A percentile compares a stretch with the other conserved stretches of the same genome.
Conservation (phyloP, 2,329 filamentous ascomycete genomes). For the Acrocalymma vagum region DNA sequence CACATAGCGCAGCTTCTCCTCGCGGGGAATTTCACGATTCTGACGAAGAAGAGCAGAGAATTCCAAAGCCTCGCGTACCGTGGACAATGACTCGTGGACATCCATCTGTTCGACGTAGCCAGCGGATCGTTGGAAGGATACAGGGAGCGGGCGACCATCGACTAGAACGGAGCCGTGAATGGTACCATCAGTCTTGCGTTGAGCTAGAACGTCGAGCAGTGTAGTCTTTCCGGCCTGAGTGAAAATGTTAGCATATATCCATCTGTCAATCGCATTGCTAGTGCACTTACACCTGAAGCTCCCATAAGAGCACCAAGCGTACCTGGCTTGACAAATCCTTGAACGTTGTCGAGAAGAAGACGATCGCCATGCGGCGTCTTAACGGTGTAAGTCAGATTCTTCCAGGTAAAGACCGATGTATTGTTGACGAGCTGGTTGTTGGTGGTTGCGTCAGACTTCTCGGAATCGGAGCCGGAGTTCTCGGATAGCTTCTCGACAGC, state of each 20-base stretch:
- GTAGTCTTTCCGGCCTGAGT: constrained; percentile 38
- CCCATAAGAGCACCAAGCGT: constrained; percentile 54
- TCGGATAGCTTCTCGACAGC: constrained; percentile 17
- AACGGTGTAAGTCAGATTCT: constrained; percentile 65
- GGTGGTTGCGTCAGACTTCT: constrained; percentile 1
- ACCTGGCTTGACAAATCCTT: constrained; percentile 62
- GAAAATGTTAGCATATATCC: constrained; percentile 86
- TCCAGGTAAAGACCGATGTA: constrained; percentile 74
- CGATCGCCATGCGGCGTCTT: constrained; percentile 46
- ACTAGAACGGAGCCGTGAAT: constrained; percentile 83
- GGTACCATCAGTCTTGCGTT: constrained; percentile 82
- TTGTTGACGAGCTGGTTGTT: constrained; percentile 64
- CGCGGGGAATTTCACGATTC: constrained; percentile 58
- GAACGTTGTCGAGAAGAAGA: constrained; percentile 60
- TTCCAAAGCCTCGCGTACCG: constrained; percentile 66
- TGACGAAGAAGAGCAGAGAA: constrained; percentile 69
- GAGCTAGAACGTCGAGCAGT: constrained; percentile 59
- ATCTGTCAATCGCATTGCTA: constrained; percentile 85
- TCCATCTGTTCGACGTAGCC: constrained; percentile 62
- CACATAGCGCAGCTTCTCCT: constrained; percentile 67
- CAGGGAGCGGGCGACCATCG: constrained; percentile 74
- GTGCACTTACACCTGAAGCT: constrained; percentile 26
- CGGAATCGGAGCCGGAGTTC: constrained; percentile 1
- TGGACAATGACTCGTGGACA: constrained; percentile 64
- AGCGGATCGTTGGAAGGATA: constrained; percentile 84